These are phyloP conservation scores for Parsonsia alboflavescens DNA, from an alignment of 257 asterid genomes.

Conservation along the genomic window DNA sequence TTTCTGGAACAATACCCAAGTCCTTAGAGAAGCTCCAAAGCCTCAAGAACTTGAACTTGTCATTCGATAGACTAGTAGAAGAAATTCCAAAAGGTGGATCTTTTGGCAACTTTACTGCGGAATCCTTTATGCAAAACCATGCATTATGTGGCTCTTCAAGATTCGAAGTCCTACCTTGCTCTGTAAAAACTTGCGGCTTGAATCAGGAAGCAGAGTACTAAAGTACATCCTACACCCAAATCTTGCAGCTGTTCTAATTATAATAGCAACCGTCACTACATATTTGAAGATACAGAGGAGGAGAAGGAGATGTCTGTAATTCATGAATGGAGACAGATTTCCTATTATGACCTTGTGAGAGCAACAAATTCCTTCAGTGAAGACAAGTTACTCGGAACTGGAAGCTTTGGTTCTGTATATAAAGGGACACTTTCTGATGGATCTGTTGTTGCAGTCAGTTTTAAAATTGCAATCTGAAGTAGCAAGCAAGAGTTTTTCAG, in stretches of 20 bases:
- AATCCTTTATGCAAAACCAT: conserved; percentile 31
- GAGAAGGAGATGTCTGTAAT: conserved; percentile 10
- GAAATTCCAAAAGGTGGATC: conserved; percentile 30
- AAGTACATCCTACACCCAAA: conserved; percentile 14
- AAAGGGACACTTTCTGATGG: conserved; percentile 37
- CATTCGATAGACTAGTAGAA: conserved; percentile 29
- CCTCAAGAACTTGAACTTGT: conserved; percentile 33
- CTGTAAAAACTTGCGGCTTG: too few relatives aligned
- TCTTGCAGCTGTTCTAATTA: background rate
- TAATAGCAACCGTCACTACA: background rate
- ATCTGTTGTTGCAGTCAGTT: conserved; percentile 31
- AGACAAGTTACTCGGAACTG: conserved; percentile 38
- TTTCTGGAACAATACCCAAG: too few relatives aligned
- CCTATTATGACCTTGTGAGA: conserved; percentile 30
- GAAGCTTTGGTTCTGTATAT: conserved; percentile 48
- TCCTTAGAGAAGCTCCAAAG: too few relatives aligned
- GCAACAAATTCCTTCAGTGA: conserved; percentile 38
- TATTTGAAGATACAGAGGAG: conserved; percentile 7
- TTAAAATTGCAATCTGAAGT: conserved; percentile 29
- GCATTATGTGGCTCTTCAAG: conserved; percentile 23
- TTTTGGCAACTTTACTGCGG: conserved; percentile 34
- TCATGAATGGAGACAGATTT: conserved; percentile 25
- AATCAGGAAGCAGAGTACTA: background rate
- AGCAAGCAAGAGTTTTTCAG: conserved; percentile 25
- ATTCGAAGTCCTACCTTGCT: too few relatives aligned